phyloP scores from a whole-genome alignment of 108 stramenopile genomes.

The Skeletonema tropicum region DNA sequence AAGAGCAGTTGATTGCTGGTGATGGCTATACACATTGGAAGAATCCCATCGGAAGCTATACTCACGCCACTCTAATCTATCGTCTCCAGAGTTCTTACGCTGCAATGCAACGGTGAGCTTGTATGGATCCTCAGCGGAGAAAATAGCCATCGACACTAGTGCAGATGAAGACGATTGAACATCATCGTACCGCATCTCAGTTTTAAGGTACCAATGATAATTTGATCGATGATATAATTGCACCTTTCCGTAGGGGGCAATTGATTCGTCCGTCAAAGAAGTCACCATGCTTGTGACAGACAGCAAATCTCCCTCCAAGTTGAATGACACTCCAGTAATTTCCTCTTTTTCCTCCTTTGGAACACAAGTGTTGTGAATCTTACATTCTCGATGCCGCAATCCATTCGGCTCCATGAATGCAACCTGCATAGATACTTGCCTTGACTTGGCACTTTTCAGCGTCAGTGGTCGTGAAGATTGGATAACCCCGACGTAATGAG shows the following conservation, averaged over 20 bases:
- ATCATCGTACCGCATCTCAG: slow-evolving; percentile 61
- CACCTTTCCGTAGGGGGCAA: slow-evolving; percentile 55
- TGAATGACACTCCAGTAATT: slow-evolving; percentile 67
- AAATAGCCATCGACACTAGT: slow-evolving; percentile 38
- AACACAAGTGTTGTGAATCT: slow-evolving; percentile 43
- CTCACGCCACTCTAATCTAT: slow-evolving; percentile 53
- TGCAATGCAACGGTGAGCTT: slow-evolving; percentile 39
- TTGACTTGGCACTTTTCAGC: slow-evolving; percentile 47
- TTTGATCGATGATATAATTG: slow-evolving; percentile 89
- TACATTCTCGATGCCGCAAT: slow-evolving; percentile 82
- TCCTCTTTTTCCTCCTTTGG: slow-evolving; percentile 52
- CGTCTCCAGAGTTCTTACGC: slow-evolving; percentile 3
- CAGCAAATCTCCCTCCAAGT: slow-evolving; percentile 74
- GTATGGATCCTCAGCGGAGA: slow-evolving; percentile 70
- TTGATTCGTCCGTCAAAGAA: slow-evolving; percentile 7
- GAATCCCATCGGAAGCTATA: slow-evolving; percentile 81
- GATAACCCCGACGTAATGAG: slow-evolving; percentile 73
- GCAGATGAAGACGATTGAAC: slow-evolving; percentile 19
- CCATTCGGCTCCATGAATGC: slow-evolving; percentile 93
- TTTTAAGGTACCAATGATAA: slow-evolving; percentile 93
- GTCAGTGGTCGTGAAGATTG: slow-evolving; percentile 54
- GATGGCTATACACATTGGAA: slow-evolving; percentile 52
- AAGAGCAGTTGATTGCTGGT: slow-evolving; percentile 52
- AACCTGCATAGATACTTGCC: slow-evolving; percentile 61
- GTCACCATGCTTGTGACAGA: slow-evolving; percentile 60